Evolutionary conservation across 306 rosid species (phyloP).

Genomic region (Pterocarpus macrocarpus): DNA sequence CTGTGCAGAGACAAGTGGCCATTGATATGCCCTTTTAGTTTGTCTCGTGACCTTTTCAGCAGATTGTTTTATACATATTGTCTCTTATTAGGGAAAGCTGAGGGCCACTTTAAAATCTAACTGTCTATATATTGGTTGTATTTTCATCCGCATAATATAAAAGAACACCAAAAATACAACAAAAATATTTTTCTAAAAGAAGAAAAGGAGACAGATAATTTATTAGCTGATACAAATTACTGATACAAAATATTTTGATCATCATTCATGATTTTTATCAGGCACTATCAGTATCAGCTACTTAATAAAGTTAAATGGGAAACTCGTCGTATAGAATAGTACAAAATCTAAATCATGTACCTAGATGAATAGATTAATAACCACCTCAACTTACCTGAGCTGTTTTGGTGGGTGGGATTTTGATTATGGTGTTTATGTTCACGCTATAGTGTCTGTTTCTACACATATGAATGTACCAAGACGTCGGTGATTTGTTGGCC

Average conservation of each 20-base stretch:
- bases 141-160: background rate
- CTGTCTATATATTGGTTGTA: background rate
- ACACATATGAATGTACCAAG: conserved; percentile 5
- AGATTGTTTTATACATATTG: conserved; percentile 38
- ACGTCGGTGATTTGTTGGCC: conserved; percentile 23
- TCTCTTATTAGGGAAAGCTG: conserved; percentile 32
- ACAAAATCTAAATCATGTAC: background rate
- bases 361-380: background rate
- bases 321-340: background rate
- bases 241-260: too few species aligned
- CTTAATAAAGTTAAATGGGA: background rate
- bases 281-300: too few species aligned
- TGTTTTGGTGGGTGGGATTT: background rate
- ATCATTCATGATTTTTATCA: too few species aligned
- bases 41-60: conserved; percentile 41
- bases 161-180: conserved; percentile 18
- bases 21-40: conserved; percentile 37
- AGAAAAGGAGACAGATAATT: conserved; percentile 13
- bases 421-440: background rate
- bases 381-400: too few species aligned
- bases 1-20: conserved; percentile 22
- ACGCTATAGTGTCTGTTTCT: background rate
- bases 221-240: too few species aligned
- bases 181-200: conserved; percentile 16
- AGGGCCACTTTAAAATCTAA: conserved; percentile 27